Evolutionary conservation across 2,329 filamentous ascomycete genomes (phyloP).

Genomic region (Ophiostoma novo-ulmi): DNA sequence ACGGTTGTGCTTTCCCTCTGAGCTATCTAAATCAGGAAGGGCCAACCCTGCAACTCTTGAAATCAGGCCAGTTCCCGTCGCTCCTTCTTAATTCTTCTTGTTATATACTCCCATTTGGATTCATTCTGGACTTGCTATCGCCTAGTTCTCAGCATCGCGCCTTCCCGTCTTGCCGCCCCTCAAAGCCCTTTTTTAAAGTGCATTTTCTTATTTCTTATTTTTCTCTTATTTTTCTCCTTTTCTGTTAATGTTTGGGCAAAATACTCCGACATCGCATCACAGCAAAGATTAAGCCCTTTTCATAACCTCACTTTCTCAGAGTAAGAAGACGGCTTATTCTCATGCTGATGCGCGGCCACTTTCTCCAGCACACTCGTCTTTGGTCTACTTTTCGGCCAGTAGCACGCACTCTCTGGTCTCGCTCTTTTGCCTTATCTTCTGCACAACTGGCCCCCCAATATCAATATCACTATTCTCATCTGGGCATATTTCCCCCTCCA

Average conservation of each 20-base stretch:
- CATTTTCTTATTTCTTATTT: background rate
- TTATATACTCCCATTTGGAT: background rate
- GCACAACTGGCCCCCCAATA: background rate
- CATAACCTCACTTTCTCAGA: background rate
- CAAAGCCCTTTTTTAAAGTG: constrained; percentile 10
- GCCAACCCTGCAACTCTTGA: background rate
- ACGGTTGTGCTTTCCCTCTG: background rate
- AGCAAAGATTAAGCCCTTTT: background rate
- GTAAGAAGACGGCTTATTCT: background rate
- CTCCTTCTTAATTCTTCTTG: background rate
- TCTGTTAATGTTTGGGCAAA: background rate
- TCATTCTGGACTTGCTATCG: background rate
- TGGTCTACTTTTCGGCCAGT: background rate
- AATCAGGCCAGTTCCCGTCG: background rate
- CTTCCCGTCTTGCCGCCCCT: background rate
- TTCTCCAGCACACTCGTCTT: background rate
- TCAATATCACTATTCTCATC: background rate
- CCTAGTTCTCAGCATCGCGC: background rate
- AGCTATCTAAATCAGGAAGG: background rate
- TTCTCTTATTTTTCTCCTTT: background rate
- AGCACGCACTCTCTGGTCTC: background rate
- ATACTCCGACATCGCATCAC: constrained; percentile 2
- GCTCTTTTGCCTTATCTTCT: background rate
- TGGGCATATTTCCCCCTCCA: background rate
- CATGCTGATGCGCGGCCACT: background rate